A percentile compares a stretch with the other conserved stretches of the same genome.
Evolutionary conservation across 2,329 filamentous ascomycete species (phyloP).

Genomic region (Cordyceps militaris): DNA sequence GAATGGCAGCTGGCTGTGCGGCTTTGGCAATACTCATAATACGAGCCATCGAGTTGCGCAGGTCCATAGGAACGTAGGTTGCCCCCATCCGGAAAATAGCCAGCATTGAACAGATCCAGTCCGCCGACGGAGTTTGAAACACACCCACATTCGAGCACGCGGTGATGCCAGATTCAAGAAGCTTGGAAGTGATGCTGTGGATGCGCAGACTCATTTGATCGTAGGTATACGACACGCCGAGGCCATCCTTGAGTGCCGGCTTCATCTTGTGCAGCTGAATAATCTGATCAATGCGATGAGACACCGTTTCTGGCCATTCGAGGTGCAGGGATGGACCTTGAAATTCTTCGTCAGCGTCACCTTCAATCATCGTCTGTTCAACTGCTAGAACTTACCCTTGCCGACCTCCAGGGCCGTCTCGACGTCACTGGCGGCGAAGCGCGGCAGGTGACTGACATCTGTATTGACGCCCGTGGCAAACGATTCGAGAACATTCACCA

Average conservation of each 20-base stretch:
- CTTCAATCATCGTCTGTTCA: too few relatives aligned
- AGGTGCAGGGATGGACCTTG: too few relatives aligned
- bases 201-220: not conserved
- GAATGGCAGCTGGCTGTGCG: not conserved
- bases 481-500: not conserved
- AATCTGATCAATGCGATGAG: not conserved
- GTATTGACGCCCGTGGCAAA: too few relatives aligned
- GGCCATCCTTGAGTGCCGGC: not conserved
- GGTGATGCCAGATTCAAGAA: not conserved
- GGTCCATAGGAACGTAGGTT: not conserved
- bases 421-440: not conserved
- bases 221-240: not conserved
- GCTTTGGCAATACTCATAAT: not conserved
- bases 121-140: not conserved
- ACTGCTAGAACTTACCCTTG: too few relatives aligned
- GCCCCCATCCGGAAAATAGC: not conserved
- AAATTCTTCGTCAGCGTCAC: too few relatives aligned
- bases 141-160: not conserved
- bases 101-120: constrained; percentile 5
- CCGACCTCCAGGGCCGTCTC: not conserved
- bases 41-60: not conserved
- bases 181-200: not conserved
- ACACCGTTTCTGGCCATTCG: not conserved
- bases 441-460: too few relatives aligned
- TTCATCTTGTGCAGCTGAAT: not conserved